A percentile compares a stretch with the other conserved stretches of the same genome.
Evolutionary conservation across 73 alveolate species (phyloP).

Genomic region (Symbiodinium natans): DNA sequence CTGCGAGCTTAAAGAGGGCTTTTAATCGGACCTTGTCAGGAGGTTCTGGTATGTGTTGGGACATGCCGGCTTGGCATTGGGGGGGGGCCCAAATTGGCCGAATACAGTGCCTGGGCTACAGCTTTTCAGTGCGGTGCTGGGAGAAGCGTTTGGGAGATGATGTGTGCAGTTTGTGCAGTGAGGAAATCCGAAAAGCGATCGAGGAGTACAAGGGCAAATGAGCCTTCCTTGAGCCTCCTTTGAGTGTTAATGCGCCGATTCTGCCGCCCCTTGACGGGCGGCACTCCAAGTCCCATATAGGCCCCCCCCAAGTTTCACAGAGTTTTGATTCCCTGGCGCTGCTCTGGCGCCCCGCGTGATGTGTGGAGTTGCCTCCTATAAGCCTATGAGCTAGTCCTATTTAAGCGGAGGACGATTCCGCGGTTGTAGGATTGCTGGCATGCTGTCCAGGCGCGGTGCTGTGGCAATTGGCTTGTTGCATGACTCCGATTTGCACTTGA

Average conservation of each 20-base stretch:
- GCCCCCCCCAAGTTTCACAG: neutral
- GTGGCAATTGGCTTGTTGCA: neutral
- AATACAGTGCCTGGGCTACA: neutral
- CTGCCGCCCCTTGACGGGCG: neutral
- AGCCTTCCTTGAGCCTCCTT: neutral
- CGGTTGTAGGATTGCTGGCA: too few species aligned
- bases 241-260: neutral
- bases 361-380: too few species aligned
- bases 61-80: neutral
- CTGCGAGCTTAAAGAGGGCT: neutral
- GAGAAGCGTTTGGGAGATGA: neutral
- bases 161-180: neutral
- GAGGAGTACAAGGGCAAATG: slow-evolving; percentile 82
- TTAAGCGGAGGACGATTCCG: too few species aligned
- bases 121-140: neutral
- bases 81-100: neutral
- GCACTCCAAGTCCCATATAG: slow-evolving; percentile 15
- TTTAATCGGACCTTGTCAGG: neutral
- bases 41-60: neutral
- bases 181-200: slow-evolving; percentile 57
- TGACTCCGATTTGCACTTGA: neutral
- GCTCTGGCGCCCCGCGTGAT: too few species aligned
- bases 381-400: too few species aligned
- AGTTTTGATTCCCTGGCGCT: neutral
- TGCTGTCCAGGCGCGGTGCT: too few species aligned